Conservation (phyloP, 2,329 filamentous ascomycete species). For the Fusarium ramigenum region DNA sequence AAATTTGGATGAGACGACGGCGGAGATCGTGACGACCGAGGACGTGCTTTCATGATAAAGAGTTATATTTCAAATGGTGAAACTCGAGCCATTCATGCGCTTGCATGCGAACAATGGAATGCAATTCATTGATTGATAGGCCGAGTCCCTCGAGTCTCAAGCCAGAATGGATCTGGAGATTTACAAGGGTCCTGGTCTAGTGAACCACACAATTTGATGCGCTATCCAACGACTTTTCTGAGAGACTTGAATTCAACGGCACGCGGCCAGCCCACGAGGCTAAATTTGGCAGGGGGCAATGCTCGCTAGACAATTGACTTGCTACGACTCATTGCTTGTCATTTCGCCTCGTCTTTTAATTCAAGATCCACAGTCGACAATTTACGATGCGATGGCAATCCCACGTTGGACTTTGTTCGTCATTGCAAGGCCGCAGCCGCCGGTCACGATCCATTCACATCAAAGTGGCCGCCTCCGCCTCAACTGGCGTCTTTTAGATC, state of each 20-base stretch:
- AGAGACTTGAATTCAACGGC: slow-evolving; percentile 35
- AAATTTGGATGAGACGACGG: slow-evolving; percentile 35
- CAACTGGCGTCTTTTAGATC: slow-evolving; percentile 24
- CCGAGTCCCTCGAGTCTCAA: slow-evolving; percentile 25
- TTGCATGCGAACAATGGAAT: slow-evolving; percentile 12
- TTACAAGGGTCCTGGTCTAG: slow-evolving; percentile 36
- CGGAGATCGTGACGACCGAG: slow-evolving; percentile 15
- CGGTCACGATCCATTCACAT: slow-evolving; percentile 32
- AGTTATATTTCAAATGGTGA: slow-evolving; percentile 14
- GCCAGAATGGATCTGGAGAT: slow-evolving; percentile 34
- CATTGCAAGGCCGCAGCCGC: slow-evolving; percentile 33
- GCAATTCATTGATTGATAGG: slow-evolving; percentile 38
- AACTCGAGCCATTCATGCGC: slow-evolving; percentile 27
- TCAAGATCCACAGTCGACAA: slow-evolving; percentile 29
- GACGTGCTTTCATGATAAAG: slow-evolving; percentile 19
- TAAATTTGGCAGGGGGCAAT: slow-evolving; percentile 42
- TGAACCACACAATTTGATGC: slow-evolving; percentile 35
- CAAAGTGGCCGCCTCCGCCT: slow-evolving; percentile 33
- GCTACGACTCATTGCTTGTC: slow-evolving; percentile 19
- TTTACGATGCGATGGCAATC: slow-evolving; percentile 14
- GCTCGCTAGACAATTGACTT: slow-evolving; percentile 34
- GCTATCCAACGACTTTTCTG: slow-evolving; percentile 38
- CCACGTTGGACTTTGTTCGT: slow-evolving; percentile 29
- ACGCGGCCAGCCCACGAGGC: slow-evolving; percentile 44
- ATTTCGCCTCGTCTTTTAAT: slow-evolving; percentile 22